Percentiles rank a stretch among this genome's conserved stretches.
phyloP scores from a whole-genome alignment of 768 basidiomycete genomes.

The Phlegmacium glaucopus region DNA sequence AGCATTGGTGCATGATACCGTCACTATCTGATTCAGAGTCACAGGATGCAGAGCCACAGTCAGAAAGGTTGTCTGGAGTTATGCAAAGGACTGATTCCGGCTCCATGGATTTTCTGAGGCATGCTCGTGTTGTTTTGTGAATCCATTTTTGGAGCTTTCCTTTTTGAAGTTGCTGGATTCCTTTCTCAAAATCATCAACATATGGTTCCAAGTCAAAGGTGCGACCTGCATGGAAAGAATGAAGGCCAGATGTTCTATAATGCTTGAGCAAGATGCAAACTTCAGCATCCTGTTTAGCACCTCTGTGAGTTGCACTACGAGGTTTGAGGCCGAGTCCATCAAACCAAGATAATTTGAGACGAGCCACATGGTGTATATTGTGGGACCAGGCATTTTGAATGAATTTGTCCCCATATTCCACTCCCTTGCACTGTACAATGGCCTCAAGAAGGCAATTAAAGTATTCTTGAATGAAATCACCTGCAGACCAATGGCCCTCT shows the following conservation, averaged over 20 bases:
- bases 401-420: slow-evolving; percentile 24
- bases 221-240: slow-evolving; percentile 1
- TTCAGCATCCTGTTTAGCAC: slow-evolving; percentile 10
- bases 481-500: slow-evolving; percentile 21
- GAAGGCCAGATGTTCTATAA: slow-evolving; percentile 1
- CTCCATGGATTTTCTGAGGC: too few relatives aligned
- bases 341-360: slow-evolving; percentile 25
- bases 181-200: slow-evolving; percentile 7
- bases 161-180: not conserved
- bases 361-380: slow-evolving; percentile 28
- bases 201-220: not conserved
- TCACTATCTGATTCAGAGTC: too few relatives aligned
- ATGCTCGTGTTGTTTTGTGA: slow-evolving; percentile 4
- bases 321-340: slow-evolving; percentile 12
- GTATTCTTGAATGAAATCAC: slow-evolving; percentile 32
- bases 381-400: slow-evolving; percentile 24
- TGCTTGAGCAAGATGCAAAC: not conserved
- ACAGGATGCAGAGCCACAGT: too few relatives aligned
- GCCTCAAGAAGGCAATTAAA: slow-evolving; percentile 29
- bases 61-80: too few relatives aligned
- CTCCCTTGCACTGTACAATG: slow-evolving; percentile 22
- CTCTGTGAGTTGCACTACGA: slow-evolving; percentile 16
- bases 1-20: too few relatives aligned
- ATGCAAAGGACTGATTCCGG: too few relatives aligned
- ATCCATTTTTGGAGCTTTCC: slow-evolving; percentile 11